Percentiles rank a stretch among this genome's conserved stretches.
Evolutionary conservation across 2,329 filamentous ascomycete species (phyloP).

Genomic region (Phialocephala subalpina): DNA sequence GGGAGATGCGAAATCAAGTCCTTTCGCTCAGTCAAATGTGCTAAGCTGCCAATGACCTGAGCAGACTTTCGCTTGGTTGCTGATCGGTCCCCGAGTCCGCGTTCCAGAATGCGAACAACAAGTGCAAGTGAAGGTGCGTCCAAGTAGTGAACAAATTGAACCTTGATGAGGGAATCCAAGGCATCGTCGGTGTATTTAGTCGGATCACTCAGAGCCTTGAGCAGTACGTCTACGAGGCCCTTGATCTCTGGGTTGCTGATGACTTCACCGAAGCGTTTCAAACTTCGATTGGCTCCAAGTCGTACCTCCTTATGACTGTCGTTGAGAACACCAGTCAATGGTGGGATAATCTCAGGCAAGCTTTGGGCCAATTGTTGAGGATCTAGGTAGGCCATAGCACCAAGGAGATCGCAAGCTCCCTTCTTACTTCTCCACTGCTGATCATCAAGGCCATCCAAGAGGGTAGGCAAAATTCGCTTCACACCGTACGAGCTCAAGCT

Average conservation of each 20-base stretch:
- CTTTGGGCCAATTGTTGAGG: conserved; percentile 93
- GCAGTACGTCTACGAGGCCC: conserved; percentile 85
- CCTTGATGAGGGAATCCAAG: conserved; percentile 92
- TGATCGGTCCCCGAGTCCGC: conserved; percentile 89
- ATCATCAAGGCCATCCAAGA: conserved; percentile 92
- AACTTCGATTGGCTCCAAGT: conserved; percentile 87
- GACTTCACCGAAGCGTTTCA: conserved; percentile 98
- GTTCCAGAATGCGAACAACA: conserved; percentile 93
- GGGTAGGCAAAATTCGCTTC: conserved; percentile 89
- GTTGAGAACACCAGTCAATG: conserved; percentile 90
- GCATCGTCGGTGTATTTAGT: conserved; percentile 97
- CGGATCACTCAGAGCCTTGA: conserved; percentile 96
- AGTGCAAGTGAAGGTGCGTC: conserved; percentile 95
- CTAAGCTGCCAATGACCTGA: conserved; percentile 97
- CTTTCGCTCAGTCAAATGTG: conserved; percentile 95
- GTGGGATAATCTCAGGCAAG: conserved; percentile 95
- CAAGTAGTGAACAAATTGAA: conserved; percentile 98
- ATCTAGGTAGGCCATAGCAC: conserved; percentile 98
- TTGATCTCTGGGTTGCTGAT: conserved; percentile 99
- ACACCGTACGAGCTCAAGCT: conserved; percentile 95
- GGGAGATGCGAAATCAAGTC: conserved; percentile 91
- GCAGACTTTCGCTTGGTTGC: conserved; percentile 95
- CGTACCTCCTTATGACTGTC: conserved; percentile 99
- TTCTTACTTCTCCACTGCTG: conserved; percentile 98
- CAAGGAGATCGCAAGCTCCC: conserved; percentile 93